Percentiles rank a stretch among this genome's conserved stretches.
phyloP scores from a whole-genome alignment of 2,329 filamentous ascomycete species.

The Sarocladiaceae sp. region DNA sequence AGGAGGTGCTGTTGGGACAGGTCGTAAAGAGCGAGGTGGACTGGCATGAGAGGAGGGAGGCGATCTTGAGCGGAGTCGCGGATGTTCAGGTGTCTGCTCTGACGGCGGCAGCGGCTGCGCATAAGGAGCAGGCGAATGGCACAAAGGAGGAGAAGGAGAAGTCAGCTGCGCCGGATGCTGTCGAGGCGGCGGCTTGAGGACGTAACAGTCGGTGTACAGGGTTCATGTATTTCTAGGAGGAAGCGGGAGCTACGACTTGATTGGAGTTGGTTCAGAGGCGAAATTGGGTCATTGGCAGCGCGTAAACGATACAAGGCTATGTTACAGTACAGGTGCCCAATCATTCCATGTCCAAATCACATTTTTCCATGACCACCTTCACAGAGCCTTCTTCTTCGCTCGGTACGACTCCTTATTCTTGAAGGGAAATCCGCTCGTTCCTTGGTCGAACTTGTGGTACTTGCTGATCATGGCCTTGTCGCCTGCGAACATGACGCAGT shows the following conservation, averaged over 20 bases:
- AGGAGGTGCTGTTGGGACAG: conserved; percentile 72
- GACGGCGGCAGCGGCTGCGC: conserved; percentile 22
- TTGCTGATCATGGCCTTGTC: conserved; percentile 30
- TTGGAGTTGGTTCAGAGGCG: conserved; percentile 5
- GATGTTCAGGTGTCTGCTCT: conserved; percentile 35
- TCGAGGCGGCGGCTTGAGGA: not conserved
- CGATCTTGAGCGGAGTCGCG: conserved; percentile 43
- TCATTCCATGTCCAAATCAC: too few species aligned
- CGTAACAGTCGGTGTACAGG: not conserved
- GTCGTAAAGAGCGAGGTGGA: conserved; percentile 60
- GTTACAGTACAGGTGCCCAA: too few species aligned
- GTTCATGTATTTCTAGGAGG: not conserved
- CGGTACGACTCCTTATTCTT: conserved; percentile 30
- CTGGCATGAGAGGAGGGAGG: conserved; percentile 53
- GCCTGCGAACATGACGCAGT: conserved; percentile 30
- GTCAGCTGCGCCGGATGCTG: not conserved
- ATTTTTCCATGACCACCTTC: conserved; percentile 8
- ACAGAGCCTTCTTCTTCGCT: conserved; percentile 31
- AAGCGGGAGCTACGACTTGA: not conserved
- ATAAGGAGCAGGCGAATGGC: conserved; percentile 10
- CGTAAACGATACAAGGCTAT: not conserved
- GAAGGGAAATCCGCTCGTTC: conserved; percentile 33
- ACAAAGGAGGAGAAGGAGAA: conserved; percentile 9
- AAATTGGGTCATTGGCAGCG: not conserved
- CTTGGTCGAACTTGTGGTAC: conserved; percentile 30